Evolutionary conservation across 257 asterid species (phyloP), one percentile per base, ranked within the genome.

Genomic region (Solanum chaucha): DNA sequence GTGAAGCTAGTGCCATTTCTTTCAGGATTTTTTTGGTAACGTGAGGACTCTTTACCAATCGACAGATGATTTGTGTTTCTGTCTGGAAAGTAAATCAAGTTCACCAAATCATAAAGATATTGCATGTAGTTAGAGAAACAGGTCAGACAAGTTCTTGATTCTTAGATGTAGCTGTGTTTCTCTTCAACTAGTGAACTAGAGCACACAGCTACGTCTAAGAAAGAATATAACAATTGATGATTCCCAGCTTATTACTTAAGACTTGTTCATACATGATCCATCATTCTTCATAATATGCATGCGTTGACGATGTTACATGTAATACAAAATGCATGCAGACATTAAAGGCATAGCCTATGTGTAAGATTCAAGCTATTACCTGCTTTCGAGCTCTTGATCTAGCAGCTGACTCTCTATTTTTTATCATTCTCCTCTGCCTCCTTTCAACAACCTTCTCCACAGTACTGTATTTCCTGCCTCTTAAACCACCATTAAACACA

Each of bases 381-480:
- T 96, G 99, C 88, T 96, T 96, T 71, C 99, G 96, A 84, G 99
- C 98, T 68, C 99, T 92, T 71, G 99, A 96, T 87, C 99, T 92
- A 32, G 99, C 98, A 90, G 99, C 99, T 4, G 99, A 96, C 90
- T 96, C 98, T 88, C 99, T 84, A 87, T 96, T 96, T 88, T 96
- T 96, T 8, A 96, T 95, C 99, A 96, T 96, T 91, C 99, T 95
- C 92, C 96, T 95, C 83, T 95, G 99, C 93, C 99, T 92, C 91
- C 99, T 94, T 34, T 96, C 99, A 51, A 96, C 96, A 84, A 93
- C 98, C 90, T 95, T 96, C 90, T 96, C 99, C 91, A 96, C 67
- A 86, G 91, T 95, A 67, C 95, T 90, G 38, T 90, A 88, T 51
- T 90, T 94, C 90, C 98, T 91, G 30, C 96, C 97, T 87, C 98